A percentile compares a stretch with the other conserved stretches of the same genome.
Evolutionary conservation across 2,329 filamentous ascomycete genomes (phyloP).

Genomic region (Aspergillus persii): DNA sequence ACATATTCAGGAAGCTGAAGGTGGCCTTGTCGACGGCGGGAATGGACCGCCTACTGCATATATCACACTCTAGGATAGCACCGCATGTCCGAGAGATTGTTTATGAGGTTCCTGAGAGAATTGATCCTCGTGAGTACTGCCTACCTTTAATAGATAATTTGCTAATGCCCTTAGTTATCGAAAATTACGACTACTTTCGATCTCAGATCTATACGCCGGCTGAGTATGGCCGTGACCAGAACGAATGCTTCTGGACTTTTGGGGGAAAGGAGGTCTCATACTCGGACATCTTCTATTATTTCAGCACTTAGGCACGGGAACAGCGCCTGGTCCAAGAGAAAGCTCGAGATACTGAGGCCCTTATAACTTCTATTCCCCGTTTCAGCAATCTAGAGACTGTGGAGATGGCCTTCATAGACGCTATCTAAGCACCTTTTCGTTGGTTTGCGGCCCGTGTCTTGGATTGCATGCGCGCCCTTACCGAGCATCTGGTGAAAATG

Average conservation of each 20-base stretch:
- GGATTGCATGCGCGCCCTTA: slow-evolving; percentile 4
- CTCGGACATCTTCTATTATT: slow-evolving; percentile 3
- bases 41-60: not conserved
- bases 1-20: not conserved
- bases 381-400: slow-evolving; percentile 1
- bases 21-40: not conserved
- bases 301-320: not conserved
- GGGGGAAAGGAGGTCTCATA: not conserved
- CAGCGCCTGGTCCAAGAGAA: slow-evolving; percentile 1
- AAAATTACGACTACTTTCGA: slow-evolving; percentile 2
- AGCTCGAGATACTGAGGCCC: not conserved
- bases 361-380: not conserved
- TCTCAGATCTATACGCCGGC: slow-evolving; percentile 3
- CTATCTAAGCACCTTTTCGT: slow-evolving; percentile 1
- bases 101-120: slow-evolving; percentile 1
- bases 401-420: slow-evolving; percentile 4
- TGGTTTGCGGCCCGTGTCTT: slow-evolving; percentile 7
- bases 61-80: slow-evolving; percentile 1
- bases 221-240: slow-evolving; percentile 3
- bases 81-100: slow-evolving; percentile 1
- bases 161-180: not conserved
- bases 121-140: not conserved
- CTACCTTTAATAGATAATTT: not conserved
- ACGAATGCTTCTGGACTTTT: slow-evolving; percentile 4
- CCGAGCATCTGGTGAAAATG: not conserved